These are phyloP conservation scores for Wickerhamomyces rabaulensis DNA, from an alignment of 805 yeast species.

Conservation along the genomic window DNA sequence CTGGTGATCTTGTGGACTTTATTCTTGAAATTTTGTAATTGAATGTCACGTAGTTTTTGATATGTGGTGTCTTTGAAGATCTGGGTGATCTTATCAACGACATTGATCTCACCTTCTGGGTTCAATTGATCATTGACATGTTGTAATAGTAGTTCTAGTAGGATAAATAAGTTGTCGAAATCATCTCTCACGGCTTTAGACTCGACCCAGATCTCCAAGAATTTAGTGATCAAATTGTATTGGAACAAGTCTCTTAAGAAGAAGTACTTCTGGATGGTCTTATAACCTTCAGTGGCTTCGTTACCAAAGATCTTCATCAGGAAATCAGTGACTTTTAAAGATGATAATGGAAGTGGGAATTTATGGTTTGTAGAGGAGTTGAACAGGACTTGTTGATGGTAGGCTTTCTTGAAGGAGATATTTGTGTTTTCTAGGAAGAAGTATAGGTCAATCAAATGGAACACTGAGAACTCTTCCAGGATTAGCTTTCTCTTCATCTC, in stretches of 20 bases:
- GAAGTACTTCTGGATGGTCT: constrained; percentile 34
- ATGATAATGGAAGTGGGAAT: constrained; percentile 29
- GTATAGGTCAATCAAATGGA: constrained; percentile 49
- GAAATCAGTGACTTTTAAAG: constrained; percentile 22
- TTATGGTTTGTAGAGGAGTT: constrained; percentile 49
- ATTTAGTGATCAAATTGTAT: constrained; percentile 49
- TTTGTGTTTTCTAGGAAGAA: constrained; percentile 52
- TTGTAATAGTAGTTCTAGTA: constrained; percentile 35
- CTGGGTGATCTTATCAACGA: constrained; percentile 41
- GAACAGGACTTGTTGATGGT: constrained; percentile 62
- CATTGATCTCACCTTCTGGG: constrained; percentile 14
- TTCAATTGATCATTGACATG: constrained; percentile 23
- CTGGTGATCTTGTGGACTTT: constrained; percentile 40
- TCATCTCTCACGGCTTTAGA: constrained; percentile 52
- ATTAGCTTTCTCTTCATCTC: constrained; percentile 28
- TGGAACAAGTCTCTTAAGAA: constrained; percentile 51
- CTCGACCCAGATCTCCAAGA: constrained; percentile 60
- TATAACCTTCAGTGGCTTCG: constrained; percentile 21
- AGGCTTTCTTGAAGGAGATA: constrained; percentile 54
- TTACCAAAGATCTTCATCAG: constrained; percentile 21
- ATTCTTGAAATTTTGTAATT: constrained; percentile 39
- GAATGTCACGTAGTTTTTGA: constrained; percentile 48
- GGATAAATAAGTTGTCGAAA: constrained; percentile 41
- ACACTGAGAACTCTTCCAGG: constrained; percentile 38
- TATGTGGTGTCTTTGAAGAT: constrained; percentile 38